Base-by-base conservation (phyloP, 139 green algal species). In the Pycnococcus provasolii region DNA sequence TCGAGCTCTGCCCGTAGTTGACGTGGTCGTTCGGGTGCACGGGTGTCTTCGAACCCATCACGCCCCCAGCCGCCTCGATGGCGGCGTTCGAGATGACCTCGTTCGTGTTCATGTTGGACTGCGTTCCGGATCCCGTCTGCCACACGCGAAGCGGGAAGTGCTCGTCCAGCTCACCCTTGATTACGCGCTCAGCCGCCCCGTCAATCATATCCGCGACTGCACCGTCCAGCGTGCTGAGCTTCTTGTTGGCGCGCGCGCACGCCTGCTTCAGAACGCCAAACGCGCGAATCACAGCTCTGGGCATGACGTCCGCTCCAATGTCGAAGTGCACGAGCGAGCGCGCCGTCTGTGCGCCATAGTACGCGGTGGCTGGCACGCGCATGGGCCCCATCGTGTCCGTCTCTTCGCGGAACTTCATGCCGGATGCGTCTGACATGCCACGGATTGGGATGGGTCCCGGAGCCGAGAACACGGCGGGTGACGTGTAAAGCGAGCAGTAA, bases 301-400 rank as follows among this genome's bases (percentile, higher is more conserved):
- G 92, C 87, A 98, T 97, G 42, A 84, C 77, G 71, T 97, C 92
- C 0, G 88, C 88, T n/a, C 92, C 92, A 66, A 98, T 97, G 62
- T 95, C 89, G 75, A 98, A 98, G 80, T 98, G 97, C 60, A 90
- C 70, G 9, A 91, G 71, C 0, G 87, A 94, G 3, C 92, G 81
- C 79, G 97, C 91, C 42, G 92, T 98, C 71, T 98, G 92, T 1
- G 92, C 92, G n/a, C 92, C 92, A 91, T 91, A 98, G 70, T 94
- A 93, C 71, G 87, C 72, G 75, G 95, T 84, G 1, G 80, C 84
- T 3, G 89, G 90, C 43, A 96, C 90, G 64, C 91, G 76, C 3
- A 95, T 59, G 1, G 79, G 67, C 0, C 90, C 90, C 79, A 96
- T 88, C 1, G 89, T 95, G 74, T 96, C 90, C 39, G 76, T 77